A percentile compares a stretch with the other conserved stretches of the same genome.
Evolutionary conservation across 257 asterid species (phyloP).

Genomic region (Gynochthodes officinalis): DNA sequence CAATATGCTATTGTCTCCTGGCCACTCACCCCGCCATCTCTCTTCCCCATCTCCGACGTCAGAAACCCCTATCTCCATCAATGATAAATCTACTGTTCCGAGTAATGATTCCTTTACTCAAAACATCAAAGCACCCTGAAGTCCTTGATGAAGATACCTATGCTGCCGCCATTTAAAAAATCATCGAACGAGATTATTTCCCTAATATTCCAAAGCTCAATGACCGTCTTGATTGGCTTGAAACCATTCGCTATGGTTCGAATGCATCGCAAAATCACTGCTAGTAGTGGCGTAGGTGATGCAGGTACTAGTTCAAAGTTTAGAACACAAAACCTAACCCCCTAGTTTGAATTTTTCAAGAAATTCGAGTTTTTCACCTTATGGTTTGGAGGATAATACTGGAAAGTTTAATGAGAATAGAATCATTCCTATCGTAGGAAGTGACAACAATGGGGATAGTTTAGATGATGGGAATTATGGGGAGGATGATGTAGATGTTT

Average conservation of each 20-base stretch:
- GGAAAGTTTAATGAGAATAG: too few species aligned
- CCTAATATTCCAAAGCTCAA: conserved; percentile 85
- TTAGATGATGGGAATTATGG: too few species aligned
- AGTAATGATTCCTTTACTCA: conserved; percentile 17
- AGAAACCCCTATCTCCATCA: too few species aligned
- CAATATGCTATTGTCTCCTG: conserved; percentile 73
- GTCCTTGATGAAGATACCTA: conserved; percentile 81
- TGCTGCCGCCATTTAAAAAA: conserved; percentile 84
- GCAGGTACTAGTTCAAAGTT: conserved; percentile 29
- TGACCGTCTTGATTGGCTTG: conserved; percentile 91
- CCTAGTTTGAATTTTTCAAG: conserved; percentile 65
- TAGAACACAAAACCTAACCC: conserved; percentile 51
- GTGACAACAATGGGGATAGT: too few species aligned
- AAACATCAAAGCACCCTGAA: conserved; percentile 37
- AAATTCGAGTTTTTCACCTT: conserved; percentile 62
- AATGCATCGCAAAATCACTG: conserved; percentile 53
- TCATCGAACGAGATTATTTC: conserved; percentile 86
- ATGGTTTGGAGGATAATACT: conserved; percentile 17
- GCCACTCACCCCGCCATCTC: conserved; percentile 85
- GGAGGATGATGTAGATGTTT: too few species aligned
- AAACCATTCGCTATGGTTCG: conserved; percentile 66
- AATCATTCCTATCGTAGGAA: too few species aligned
- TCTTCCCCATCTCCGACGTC: conserved; percentile 68
- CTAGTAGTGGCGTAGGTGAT: conserved; percentile 20
- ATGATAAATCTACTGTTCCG: conserved; percentile 18